Evolutionary conservation across 2,329 filamentous ascomycete genomes (phyloP).

Genomic region (Nothopassalora personata): DNA sequence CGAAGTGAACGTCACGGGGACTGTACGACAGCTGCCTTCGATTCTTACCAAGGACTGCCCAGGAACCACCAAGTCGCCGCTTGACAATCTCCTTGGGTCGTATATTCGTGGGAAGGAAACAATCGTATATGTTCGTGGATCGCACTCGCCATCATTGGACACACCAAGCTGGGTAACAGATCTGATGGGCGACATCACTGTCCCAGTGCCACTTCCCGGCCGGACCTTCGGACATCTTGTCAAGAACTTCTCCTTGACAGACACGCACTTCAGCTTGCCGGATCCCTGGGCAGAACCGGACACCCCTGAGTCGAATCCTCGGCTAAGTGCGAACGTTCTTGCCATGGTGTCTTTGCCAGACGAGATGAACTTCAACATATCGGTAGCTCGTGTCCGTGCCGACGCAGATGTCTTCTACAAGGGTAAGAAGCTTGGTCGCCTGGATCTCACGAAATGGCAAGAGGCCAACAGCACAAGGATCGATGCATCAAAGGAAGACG

Average conservation of each 20-base stretch:
- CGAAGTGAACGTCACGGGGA: conserved; percentile 62
- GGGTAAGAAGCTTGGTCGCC: conserved; percentile 68
- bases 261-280: conserved; percentile 82
- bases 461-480: conserved; percentile 72
- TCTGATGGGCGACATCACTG: conserved; percentile 71
- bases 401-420: conserved; percentile 77
- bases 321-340: conserved; percentile 75
- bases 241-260: conserved; percentile 76
- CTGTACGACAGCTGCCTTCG: conserved; percentile 68
- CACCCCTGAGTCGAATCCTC: conserved; percentile 66
- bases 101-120: conserved; percentile 78
- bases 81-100: conserved; percentile 73
- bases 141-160: conserved; percentile 56
- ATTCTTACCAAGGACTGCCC: conserved; percentile 70
- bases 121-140: conserved; percentile 77
- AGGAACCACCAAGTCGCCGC: conserved; percentile 68
- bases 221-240: conserved; percentile 76
- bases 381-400: conserved; percentile 71
- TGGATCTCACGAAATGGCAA: conserved; percentile 80
- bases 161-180: conserved; percentile 80
- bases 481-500: conserved; percentile 49
- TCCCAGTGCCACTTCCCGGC: conserved; percentile 80
- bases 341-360: conserved; percentile 74
- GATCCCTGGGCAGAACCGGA: conserved; percentile 71
- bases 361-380: conserved; percentile 79